Evolutionary conservation across 2,329 filamentous ascomycete genomes (phyloP).

Genomic region (Laburnicola sp.): DNA sequence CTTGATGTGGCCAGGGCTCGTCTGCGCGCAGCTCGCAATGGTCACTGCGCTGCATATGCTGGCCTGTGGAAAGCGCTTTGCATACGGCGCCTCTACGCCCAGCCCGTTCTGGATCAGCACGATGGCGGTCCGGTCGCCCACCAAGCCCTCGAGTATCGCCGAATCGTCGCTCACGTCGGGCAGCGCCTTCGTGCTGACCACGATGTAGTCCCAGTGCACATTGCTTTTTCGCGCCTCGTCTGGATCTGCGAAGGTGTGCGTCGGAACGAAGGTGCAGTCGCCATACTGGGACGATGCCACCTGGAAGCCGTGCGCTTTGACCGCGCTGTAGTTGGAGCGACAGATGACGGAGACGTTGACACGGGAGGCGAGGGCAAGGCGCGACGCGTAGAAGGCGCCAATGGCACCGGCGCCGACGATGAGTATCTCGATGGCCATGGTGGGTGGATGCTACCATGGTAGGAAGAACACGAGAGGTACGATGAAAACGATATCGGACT

Average conservation of each 20-base stretch:
- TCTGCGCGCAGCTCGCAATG: constrained; percentile 69
- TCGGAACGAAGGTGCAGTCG: constrained; percentile 65
- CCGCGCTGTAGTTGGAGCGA: constrained; percentile 70
- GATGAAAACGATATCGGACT: constrained; percentile 3
- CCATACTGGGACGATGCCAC: constrained; percentile 69
- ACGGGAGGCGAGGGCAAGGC: constrained; percentile 62
- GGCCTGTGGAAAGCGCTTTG: constrained; percentile 61
- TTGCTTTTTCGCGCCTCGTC: constrained; percentile 56
- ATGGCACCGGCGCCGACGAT: constrained; percentile 73
- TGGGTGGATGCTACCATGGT: background rate
- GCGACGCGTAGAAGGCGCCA: constrained; percentile 72
- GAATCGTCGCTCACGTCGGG: constrained; percentile 68
- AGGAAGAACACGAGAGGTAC: background rate
- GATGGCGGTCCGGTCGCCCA: constrained; percentile 58
- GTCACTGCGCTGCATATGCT: constrained; percentile 70
- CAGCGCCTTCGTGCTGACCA: constrained; percentile 72
- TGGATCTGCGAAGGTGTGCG: constrained; percentile 65
- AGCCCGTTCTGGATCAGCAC: constrained; percentile 73
- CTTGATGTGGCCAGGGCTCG: constrained; percentile 62
- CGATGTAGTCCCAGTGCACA: constrained; percentile 64
- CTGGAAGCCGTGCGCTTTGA: constrained; percentile 63
- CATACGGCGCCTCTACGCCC: constrained; percentile 70
- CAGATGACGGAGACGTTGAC: constrained; percentile 70
- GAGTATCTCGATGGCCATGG: constrained; percentile 57
- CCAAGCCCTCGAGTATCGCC: constrained; percentile 62